Conservation (phyloP, 345 rosid species). For the Eucalyptus rudis region DNA sequence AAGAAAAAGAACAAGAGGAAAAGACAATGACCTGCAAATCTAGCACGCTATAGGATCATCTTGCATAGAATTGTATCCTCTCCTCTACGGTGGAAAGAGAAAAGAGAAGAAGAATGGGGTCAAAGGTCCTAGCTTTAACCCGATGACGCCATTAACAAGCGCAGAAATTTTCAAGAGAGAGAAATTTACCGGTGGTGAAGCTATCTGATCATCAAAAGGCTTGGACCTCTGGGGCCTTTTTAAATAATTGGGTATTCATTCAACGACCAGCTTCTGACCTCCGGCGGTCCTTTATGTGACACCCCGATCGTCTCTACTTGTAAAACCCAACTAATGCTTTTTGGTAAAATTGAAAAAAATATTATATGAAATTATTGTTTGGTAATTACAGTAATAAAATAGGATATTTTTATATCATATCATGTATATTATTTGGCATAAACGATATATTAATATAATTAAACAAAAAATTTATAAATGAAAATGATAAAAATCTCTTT, state of each 20-base stretch:
- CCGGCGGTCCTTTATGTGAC: not conserved
- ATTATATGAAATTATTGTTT: too few species aligned
- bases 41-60: not conserved
- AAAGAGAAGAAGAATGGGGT: not conserved
- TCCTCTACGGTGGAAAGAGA: not conserved
- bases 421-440: fast-evolving
- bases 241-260: not conserved
- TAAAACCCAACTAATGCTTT: not conserved
- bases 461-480: too few species aligned
- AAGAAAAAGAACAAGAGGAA: not conserved
- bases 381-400: fast-evolving
- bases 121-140: not conserved
- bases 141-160: not conserved
- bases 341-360: too few species aligned
- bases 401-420: fast-evolving
- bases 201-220: not conserved
- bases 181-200: not conserved
- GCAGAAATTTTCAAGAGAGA: not conserved
- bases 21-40: not conserved
- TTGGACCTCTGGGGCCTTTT: not conserved
- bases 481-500: fast-evolving
- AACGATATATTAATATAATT: fast-evolving
- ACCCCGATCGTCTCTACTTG: not conserved
- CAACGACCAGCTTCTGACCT: not conserved
- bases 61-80: not conserved